phyloP scores from a whole-genome alignment of 2,329 filamentous ascomycete genomes.

The Rhynchosporium secalis region DNA sequence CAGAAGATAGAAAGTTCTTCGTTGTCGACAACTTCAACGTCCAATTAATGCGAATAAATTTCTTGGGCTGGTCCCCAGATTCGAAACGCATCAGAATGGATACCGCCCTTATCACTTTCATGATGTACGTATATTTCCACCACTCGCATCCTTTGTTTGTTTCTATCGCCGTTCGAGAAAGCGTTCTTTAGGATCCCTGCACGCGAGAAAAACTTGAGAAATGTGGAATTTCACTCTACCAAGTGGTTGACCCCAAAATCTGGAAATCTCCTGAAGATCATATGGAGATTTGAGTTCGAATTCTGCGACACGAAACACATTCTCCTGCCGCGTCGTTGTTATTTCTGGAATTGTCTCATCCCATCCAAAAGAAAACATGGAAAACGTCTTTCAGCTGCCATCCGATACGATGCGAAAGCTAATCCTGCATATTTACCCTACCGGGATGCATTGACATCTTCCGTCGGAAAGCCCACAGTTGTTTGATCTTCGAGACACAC shows the following conservation, averaged over 20 bases:
- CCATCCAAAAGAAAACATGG: constrained; percentile 2
- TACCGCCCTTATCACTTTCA: constrained; percentile 68
- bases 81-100: constrained; percentile 30
- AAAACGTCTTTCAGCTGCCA: constrained; percentile 7
- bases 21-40: constrained; percentile 13
- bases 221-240: neutral
- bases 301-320: neutral
- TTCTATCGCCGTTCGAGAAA: constrained; percentile 12
- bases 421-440: neutral
- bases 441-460: constrained; percentile 14
- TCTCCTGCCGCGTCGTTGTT: neutral
- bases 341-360: neutral
- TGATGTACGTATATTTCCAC: constrained; percentile 56
- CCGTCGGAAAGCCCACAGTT: constrained; percentile 7
- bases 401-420: neutral
- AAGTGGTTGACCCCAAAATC: neutral
- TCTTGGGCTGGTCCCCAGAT: constrained; percentile 25
- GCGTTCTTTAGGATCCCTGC: constrained; percentile 2
- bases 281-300: neutral
- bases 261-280: neutral
- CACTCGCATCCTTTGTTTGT: constrained; percentile 6
- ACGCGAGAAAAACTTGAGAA: neutral
- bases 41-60: constrained; percentile 13
- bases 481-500: constrained; percentile 19
- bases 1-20: constrained; percentile 4